Evolutionary conservation across 345 rosid species (phyloP).

Genomic region (Eucalyptus erythrocorys): DNA sequence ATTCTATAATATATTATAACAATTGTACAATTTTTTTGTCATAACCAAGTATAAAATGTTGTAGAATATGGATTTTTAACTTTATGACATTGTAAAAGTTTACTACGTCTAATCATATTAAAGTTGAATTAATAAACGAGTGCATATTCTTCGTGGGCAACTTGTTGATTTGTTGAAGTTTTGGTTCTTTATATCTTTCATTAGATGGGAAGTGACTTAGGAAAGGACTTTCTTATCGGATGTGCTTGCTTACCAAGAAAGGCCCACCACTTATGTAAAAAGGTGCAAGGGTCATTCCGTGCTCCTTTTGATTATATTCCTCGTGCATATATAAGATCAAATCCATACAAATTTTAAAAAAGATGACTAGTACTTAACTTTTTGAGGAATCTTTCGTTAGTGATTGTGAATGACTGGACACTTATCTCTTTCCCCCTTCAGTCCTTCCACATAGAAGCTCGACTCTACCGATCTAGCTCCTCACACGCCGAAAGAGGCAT

Average conservation of each 20-base stretch:
- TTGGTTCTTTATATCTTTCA: neutral
- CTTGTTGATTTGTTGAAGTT: neutral
- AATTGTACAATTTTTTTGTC: too few species aligned
- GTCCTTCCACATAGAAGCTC: neutral
- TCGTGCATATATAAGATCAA: neutral
- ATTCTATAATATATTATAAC: too few species aligned
- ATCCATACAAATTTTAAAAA: neutral
- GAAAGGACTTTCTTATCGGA: rapidly evolving
- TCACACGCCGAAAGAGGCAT: neutral
- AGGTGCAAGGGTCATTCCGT: rapidly evolving
- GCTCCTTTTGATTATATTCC: neutral
- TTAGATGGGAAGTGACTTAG: rapidly evolving
- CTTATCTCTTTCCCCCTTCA: neutral
- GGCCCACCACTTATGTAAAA: neutral
- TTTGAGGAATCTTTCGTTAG: neutral
- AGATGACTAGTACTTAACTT: neutral
- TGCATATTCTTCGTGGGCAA: neutral
- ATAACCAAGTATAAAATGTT: neutral
- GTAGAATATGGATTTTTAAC: too few species aligned
- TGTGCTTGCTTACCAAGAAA: neutral
- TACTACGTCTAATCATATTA: neutral
- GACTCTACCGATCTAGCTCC: neutral
- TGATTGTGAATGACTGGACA: neutral
- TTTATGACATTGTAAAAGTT: neutral
- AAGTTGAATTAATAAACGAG: neutral